phyloP scores from a whole-genome alignment of 202 grass and related monocot genomes.

The Carex arenaria region DNA sequence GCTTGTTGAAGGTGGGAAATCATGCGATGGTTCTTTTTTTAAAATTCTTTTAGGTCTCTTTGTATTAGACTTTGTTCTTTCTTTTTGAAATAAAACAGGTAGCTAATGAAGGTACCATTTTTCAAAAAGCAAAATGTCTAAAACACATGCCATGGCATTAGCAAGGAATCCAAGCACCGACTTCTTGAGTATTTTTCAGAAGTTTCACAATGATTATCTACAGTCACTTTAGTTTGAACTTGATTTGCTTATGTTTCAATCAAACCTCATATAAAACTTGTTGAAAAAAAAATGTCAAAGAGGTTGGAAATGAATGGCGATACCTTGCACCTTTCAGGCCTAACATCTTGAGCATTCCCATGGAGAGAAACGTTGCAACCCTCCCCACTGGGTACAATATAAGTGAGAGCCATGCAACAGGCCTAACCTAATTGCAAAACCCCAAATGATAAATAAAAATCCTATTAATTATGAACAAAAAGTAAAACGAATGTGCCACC shows the following conservation, averaged over 20 bases:
- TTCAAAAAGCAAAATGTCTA: conserved; percentile 15
- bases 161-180: background rate
- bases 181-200: background rate
- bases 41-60: background rate
- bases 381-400: conserved; percentile 94
- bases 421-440: conserved; percentile 63
- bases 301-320: background rate
- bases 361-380: conserved; percentile 85
- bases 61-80: background rate
- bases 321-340: conserved; percentile 97
- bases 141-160: background rate
- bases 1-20: background rate
- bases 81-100: background rate
- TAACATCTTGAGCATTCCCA: conserved; percentile 95
- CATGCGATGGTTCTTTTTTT: background rate
- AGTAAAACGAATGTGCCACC: conserved; percentile 5
- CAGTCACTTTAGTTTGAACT: background rate
- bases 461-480: conserved; percentile 20
- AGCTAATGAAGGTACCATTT: background rate
- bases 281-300: background rate
- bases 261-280: conserved; percentile 8
- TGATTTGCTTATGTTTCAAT: background rate
- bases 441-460: conserved; percentile 15
- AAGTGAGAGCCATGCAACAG: conserved; percentile 92
- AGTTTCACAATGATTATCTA: background rate